Base-by-base conservation (phyloP, 2,329 filamentous ascomycete genomes). In the Thyridium curvatum region DNA sequence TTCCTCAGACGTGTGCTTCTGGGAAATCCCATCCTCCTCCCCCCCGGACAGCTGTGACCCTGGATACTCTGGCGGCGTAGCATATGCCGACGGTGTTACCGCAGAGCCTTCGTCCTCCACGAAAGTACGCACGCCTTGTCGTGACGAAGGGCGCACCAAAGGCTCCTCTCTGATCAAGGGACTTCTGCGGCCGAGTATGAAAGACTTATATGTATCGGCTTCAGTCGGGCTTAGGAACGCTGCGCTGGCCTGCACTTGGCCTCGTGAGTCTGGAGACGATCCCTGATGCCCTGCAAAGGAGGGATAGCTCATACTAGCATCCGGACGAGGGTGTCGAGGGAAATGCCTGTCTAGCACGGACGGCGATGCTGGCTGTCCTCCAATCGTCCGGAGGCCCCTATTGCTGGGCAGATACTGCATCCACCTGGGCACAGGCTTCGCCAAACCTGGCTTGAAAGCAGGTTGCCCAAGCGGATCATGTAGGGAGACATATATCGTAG, bases 401-500 rank as follows among this genome's bases (percentile, higher is more conserved):
- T 50, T 42, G 13, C 37, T 50, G 12, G 51, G 48, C 3, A 52
- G 49, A 42, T 52, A 47, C 34, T 59, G 61, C 66, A 73, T 73
- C 52, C 66, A 69, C 12, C 47, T 42, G 0, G 74, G 74, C 10
- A 77, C 63, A 2, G 72, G 69, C 43, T 77, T 79, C 10, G 69
- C 61, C 4, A 60, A 64, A 38, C 62, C 65, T 2, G 71, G 68
- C 43, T 58, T 61, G 48, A 77, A 77, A 3, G 66, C 59, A 4
- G 60, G 56, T 9, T 62, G 54, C 12, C 67, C 62, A 10, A 76
- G 43, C 0, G 74, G 73, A 43, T 78, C 66, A 18, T 57, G 55
- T 4, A 73, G 63, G 28, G 69, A 66, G 7, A 77, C 64, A 52
- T 74, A 77, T 6, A 76, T 65, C 2, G 59, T 55, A 3, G 60